Base-by-base conservation (phyloP, 768 basidiomycete species). In the Amanita fuliginea region DNA sequence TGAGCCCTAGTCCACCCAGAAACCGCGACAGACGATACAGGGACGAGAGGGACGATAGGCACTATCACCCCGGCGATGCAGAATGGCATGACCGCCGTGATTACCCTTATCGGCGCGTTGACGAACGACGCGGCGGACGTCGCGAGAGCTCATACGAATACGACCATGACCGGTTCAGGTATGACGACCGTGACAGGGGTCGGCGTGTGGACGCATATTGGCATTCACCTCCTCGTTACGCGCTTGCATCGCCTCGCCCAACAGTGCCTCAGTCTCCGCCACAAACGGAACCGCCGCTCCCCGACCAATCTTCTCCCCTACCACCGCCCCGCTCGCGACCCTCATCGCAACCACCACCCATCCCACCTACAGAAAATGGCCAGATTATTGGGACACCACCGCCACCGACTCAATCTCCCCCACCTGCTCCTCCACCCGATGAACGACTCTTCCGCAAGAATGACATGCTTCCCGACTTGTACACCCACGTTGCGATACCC, bases 401-500 rank as follows among this genome's bases (percentile, higher is more conserved):
- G 14, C 64, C 60, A 16, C 64, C 62, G 2, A 56, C 59, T 9
- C 53, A 59, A 2, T 57, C 60, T 0, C 61, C 64, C 6, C 63
- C 64, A 4, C 64, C 62, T 3, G 57, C 62, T 0, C 63, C 64
- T 4, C 64, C 64, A 36, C 63, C 65, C 4, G 63, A 63, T 19
- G 34, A 37, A 9, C 60, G 62, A 33, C 49, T 42, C 14, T 41
- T 60, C 11, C 60, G 57, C 26, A 67, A 64, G 52, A 61, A 67
- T 32, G 56, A 55, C 10, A 60, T 59, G 5, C 63, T 74, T 0
- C 71, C 70, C 8, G 45, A 51, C 4, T 54, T 59, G 28, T 76
- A 75, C 53, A 50, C 61, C 3, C 54, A 66, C 2, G 65, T 74
- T 3, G 71, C 70, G n/a, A 68, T 73, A n/a, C 62, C 67, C 1